phyloP scores from a whole-genome alignment of 2,329 filamentous ascomycete genomes.

The Zelopaecilomyces penicillatus region DNA sequence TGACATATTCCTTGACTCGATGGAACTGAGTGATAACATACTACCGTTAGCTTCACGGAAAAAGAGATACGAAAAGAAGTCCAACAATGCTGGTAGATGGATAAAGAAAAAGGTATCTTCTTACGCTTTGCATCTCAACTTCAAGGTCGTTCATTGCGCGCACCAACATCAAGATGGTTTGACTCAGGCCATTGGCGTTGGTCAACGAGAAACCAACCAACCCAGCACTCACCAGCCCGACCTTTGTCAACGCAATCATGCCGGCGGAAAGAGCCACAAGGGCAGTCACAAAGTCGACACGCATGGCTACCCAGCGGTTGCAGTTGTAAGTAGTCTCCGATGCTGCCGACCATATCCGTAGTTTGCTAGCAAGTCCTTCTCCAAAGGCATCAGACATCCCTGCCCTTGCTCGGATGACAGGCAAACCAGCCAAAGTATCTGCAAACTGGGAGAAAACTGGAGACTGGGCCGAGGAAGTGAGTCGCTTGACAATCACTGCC shows the following conservation, averaged over 20 bases:
- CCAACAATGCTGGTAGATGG: neutral
- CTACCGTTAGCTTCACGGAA: neutral
- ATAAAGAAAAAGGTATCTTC: constrained; percentile 8
- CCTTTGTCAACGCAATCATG: constrained; percentile 41
- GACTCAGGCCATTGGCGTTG: constrained; percentile 46
- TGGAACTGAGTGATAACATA: constrained; percentile 30
- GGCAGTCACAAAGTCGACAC: constrained; percentile 46
- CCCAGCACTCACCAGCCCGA: constrained; percentile 39
- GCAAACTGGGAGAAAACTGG: constrained; percentile 50
- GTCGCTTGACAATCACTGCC: constrained; percentile 37
- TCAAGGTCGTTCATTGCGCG: constrained; percentile 48
- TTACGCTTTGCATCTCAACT: constrained; percentile 46
- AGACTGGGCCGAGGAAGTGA: constrained; percentile 39
- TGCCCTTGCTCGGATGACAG: constrained; percentile 42
- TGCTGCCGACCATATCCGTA: constrained; percentile 38
- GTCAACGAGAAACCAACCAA: constrained; percentile 48
- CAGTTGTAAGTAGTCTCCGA: constrained; percentile 45
- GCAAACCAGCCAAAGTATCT: constrained; percentile 41
- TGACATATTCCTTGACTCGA: constrained; percentile 41
- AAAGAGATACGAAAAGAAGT: neutral
- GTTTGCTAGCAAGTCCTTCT: constrained; percentile 39
- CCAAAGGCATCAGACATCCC: constrained; percentile 41
- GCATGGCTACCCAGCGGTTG: constrained; percentile 49
- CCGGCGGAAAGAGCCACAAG: constrained; percentile 43
- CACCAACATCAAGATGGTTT: constrained; percentile 43